Base-by-base conservation (phyloP, 2,329 filamentous ascomycete species). In the Daldinia sp. region DNA sequence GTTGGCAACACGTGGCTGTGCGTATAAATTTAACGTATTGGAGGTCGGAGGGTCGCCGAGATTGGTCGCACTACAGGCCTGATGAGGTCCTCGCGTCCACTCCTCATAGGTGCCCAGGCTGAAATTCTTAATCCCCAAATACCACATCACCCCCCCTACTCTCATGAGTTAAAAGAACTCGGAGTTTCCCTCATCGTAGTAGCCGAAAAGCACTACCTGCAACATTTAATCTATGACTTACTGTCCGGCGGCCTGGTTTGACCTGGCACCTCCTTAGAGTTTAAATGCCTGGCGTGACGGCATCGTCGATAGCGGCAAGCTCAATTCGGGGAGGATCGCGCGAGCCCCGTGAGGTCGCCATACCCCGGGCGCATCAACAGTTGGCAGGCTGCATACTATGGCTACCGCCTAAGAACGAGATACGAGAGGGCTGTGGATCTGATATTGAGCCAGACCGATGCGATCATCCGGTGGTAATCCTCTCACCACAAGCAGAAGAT, bases 401-500 rank as follows among this genome's bases (percentile, higher is more conserved):
- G 69, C 48, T 71, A n/a, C 68, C 68, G 6, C 21, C 29, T 11
- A 66, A 59, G 25, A 27, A 43, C 3, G 58, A 59, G 29, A 1
- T 64, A 30, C 39, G 45, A 10, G 32, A 21, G 39, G 39, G 35
- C 17, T 41, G 41, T 32, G 52, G 47, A 11, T 59, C 61, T 3
- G 53, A 59, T 3, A 30, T 69, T 10, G 64, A 67, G 3, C 55
- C 52, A 19, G 70, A 66, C 3, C 54, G 58, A 15, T 71, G 67
- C 53, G 61, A 71, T 9, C 69, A 72, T 27, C 70, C 70, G 11
- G 66, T 72, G 3, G 68, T 72, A 10, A 58, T 72, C 1, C 63
- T 72, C 11, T 72, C 69, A 5, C 68, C 70, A 7, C 41, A 58
- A 8, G n/a, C 43, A 9, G 56, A 66, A 29, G 58, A 65, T 50